These are phyloP conservation scores for Oryza nivara DNA, from an alignment of 176 grass and related monocot species.

Conservation along the genomic window DNA sequence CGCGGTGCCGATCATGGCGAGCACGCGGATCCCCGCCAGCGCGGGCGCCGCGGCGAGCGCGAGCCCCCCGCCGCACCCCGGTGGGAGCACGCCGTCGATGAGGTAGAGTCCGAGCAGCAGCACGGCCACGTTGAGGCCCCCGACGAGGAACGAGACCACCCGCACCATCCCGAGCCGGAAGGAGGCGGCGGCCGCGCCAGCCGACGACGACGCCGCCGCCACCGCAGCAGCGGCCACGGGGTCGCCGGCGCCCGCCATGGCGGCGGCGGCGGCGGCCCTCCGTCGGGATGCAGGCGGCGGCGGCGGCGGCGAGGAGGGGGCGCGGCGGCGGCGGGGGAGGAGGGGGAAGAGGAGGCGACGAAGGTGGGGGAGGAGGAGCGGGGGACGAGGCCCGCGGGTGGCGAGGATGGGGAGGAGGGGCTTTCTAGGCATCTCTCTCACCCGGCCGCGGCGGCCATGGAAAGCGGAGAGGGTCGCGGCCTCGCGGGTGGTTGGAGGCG, in stretches of 20 bases:
- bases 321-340: constrained; percentile 34
- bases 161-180: constrained; percentile 81
- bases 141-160: constrained; percentile 72
- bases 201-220: background rate
- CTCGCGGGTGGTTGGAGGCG: constrained; percentile 40
- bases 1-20: constrained; percentile 74
- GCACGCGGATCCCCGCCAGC: constrained; percentile 68
- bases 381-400: constrained; percentile 44
- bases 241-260: constrained; percentile 45
- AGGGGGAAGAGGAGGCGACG: constrained; percentile 45
- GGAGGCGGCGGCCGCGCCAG: constrained; percentile 19
- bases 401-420: constrained; percentile 41
- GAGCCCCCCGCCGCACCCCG: constrained; percentile 47
- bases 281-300: constrained; percentile 44
- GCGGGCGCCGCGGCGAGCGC: constrained; percentile 52
- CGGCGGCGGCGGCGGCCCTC: constrained; percentile 5
- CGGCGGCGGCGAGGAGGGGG: constrained; percentile 41
- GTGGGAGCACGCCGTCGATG: constrained; percentile 49
- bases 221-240: background rate
- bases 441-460: constrained; percentile 47
- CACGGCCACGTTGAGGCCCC: constrained; percentile 62
- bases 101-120: constrained; percentile 70
- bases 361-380: constrained; percentile 41
- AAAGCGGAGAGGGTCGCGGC: constrained; percentile 23
- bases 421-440: constrained; percentile 51